Evolutionary conservation across 2,329 filamentous ascomycete genomes (phyloP), one percentile per base, ranked within the genome.

Genomic region (Bipolaris zeicola): DNA sequence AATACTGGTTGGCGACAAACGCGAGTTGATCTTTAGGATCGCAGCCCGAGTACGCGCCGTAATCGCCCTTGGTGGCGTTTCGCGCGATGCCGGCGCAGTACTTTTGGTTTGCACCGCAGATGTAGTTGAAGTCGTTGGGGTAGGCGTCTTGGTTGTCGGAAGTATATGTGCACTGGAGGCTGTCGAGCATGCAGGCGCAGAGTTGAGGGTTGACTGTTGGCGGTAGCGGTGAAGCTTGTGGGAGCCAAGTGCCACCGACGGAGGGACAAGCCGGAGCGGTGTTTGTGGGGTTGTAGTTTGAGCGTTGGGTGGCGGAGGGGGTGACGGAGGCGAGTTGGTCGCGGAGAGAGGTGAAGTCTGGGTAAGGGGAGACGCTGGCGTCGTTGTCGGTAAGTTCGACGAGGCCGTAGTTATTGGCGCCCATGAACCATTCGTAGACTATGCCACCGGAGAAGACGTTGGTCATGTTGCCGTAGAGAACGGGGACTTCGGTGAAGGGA

Each of bases 361-460:
- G 77, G 67, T 75, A 73, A 2, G 91, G 83, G 62, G 88, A 90
- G 61, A 80, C 84, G 60, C 88, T 89, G 48, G 68, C 66, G 16
- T 79, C 80, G 71, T 81, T 79, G 69, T 84, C 83, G 37, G 80
- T 74, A 51, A 91, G 76, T 56, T 83, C 77, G 57, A 94, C 87
- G 24, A 96, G 85, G 84, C 90, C 94, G 72, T 92, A 99, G 75
- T 97, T 82, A 81, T 98, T 98, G 51, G 76, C 80, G 76, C 96
- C 92, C 82, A 96, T 85, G 82, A 92, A 95, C 83, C 94, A 99
- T 89, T 96, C 96, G 85, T 98, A 99, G 74, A 98, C 92, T 65
- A 99, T 96, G 77, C 94, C 95, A 65, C 95, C 95, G 47, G 90
- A 95, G 86, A 95, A 94, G 68, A 96, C 92, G 2, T 79, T 76